A percentile compares a stretch with the other conserved stretches of the same genome.
These are phyloP conservation scores for Myxozyma nipponensis DNA, from an alignment of 805 yeast genomes.

Conservation along the genomic window DNA sequence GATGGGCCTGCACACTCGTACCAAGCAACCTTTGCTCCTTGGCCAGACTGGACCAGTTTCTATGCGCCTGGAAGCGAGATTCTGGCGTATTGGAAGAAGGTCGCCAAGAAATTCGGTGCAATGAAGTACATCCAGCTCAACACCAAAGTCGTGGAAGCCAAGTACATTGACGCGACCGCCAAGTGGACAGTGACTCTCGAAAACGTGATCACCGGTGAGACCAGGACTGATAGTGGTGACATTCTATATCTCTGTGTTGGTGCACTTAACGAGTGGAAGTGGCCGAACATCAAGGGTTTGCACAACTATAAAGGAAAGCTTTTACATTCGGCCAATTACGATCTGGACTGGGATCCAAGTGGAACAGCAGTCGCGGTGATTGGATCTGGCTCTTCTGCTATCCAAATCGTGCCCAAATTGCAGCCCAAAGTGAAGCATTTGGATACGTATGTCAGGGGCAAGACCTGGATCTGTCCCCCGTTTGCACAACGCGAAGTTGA, in stretches of 20 bases:
- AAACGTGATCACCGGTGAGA: conserved; percentile 9
- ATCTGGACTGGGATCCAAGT: conserved; percentile 28
- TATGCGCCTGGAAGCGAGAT: conserved; percentile 32
- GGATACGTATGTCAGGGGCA: conserved; percentile 28
- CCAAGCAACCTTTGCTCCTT: conserved; percentile 33
- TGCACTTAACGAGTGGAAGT: conserved; percentile 32
- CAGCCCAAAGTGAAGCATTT: conserved; percentile 27
- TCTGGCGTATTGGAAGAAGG: conserved; percentile 28
- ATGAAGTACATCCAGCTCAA: conserved; percentile 26
- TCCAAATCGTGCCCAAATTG: conserved; percentile 35
- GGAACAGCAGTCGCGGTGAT: conserved; percentile 35
- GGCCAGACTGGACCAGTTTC: conserved; percentile 31
- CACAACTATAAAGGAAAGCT: conserved; percentile 33
- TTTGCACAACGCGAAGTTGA: conserved; percentile 26
- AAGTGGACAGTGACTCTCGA: conserved; percentile 25
- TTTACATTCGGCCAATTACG: conserved; percentile 38
- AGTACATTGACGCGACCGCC: conserved; percentile 24
- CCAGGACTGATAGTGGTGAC: conserved; percentile 8
- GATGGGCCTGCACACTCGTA: conserved; percentile 34
- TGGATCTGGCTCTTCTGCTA: conserved; percentile 40
- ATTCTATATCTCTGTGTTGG: conserved; percentile 7
- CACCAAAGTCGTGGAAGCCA: conserved; percentile 25
- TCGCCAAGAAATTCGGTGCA: conserved; percentile 31
- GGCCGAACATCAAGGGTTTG: conserved; percentile 34
- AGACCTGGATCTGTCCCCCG: conserved; percentile 27